Conservation (phyloP, 495 filamentous ascomycete genomes). For the Oidiodendron maius region DNA sequence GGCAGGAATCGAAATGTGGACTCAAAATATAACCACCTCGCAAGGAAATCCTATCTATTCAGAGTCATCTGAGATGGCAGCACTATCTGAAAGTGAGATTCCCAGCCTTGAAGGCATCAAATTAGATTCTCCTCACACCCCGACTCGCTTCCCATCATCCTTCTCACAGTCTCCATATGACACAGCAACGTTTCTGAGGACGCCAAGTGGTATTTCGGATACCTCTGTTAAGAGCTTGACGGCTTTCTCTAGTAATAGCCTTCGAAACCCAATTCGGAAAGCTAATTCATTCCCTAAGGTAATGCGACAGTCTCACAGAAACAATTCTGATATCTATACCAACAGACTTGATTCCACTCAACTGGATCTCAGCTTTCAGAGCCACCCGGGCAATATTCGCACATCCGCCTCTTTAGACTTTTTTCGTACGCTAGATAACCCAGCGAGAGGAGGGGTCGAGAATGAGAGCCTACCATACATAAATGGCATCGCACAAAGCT, state of each 20-base stretch:
- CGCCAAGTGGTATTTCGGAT: constrained; percentile 8
- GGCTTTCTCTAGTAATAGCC: background rate
- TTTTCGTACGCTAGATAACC: constrained; percentile 1
- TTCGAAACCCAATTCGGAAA: constrained; percentile 22
- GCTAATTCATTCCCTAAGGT: constrained; percentile 9
- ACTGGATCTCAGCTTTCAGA: constrained; percentile 15
- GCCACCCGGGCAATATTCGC: background rate
- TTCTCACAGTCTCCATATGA: constrained; percentile 12
- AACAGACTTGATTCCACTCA: constrained; percentile 4
- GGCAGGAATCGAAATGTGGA: constrained; percentile 1
- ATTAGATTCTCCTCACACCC: constrained; percentile 11
- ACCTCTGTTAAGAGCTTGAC: constrained; percentile 10
- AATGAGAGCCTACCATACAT: background rate
- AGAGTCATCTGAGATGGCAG: constrained; percentile 14
- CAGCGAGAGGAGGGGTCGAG: background rate
- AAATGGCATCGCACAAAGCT: background rate
- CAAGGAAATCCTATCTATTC: constrained; percentile 15
- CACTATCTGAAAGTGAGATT: constrained; percentile 20
- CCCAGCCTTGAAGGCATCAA: constrained; percentile 20
- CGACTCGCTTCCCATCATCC: constrained; percentile 3
- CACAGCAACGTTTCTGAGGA: constrained; percentile 6
- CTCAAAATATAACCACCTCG: constrained; percentile 2
- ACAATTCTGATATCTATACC: constrained; percentile 5
- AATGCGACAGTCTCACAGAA: constrained; percentile 1
- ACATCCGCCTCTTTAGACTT: constrained; percentile 5